Evolutionary conservation across 805 yeast genomes (phyloP).

Genomic region (Trichomonascus vanleenenianus): DNA sequence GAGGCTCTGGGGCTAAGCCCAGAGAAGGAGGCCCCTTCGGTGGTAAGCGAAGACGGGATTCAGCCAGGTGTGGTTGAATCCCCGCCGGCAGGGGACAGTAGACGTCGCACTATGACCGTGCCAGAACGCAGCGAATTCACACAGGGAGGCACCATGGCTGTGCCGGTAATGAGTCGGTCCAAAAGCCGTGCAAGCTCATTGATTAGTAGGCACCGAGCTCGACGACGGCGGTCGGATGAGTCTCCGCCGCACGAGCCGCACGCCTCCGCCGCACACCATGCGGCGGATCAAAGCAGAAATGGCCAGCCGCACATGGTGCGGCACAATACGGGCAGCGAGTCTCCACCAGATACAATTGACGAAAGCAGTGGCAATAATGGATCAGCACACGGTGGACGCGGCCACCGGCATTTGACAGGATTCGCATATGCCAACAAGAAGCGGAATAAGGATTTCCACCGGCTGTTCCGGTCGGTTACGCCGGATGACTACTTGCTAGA

Average conservation of each 20-base stretch:
- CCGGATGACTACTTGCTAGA: constrained; percentile 66
- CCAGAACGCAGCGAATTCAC: neutral
- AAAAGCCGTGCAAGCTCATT: constrained; percentile 1
- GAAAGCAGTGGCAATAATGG: neutral
- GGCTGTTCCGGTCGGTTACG: constrained; percentile 59
- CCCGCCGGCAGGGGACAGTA: no score
- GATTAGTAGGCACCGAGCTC: neutral
- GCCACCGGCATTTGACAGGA: constrained; percentile 11
- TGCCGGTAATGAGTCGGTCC: constrained; percentile 3
- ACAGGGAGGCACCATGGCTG: constrained; percentile 3
- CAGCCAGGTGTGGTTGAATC: no score
- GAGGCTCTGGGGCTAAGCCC: constrained; percentile 18
- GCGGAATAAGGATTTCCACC: constrained; percentile 72
- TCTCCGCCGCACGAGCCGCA: no score
- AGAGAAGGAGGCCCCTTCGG: neutral
- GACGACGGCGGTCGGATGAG: neutral
- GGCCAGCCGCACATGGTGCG: neutral
- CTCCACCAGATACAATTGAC: neutral
- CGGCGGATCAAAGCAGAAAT: no score
- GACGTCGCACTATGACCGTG: no score
- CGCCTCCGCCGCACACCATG: no score
- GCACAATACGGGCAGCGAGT: neutral
- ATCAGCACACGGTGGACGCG: neutral
- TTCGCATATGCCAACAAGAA: constrained; percentile 26
- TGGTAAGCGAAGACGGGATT: no score